Evolutionary conservation across 2,329 filamentous ascomycete species (phyloP).

Genomic region (Huntiella decipiens): DNA sequence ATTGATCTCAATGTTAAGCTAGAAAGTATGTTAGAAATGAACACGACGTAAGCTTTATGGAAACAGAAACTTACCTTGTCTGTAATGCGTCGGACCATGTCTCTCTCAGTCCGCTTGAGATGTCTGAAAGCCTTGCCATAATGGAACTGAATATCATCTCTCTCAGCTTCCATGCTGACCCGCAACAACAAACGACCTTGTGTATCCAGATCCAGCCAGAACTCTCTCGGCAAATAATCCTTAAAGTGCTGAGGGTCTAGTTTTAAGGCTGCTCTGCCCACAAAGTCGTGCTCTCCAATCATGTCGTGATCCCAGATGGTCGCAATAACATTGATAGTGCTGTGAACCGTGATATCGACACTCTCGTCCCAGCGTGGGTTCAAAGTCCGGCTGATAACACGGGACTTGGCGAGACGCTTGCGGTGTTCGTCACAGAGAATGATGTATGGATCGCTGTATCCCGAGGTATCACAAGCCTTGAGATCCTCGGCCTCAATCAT

Average conservation of each 20-base stretch:
- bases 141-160: constrained; percentile 96
- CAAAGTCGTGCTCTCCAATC: constrained; percentile 91
- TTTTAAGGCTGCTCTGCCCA: constrained; percentile 90
- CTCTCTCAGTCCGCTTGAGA: constrained; percentile 83
- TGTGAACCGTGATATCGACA: constrained; percentile 84
- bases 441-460: constrained; percentile 88
- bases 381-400: constrained; percentile 73
- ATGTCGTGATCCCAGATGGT: constrained; percentile 98
- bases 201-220: constrained; percentile 93
- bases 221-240: constrained; percentile 87
- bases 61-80: constrained; percentile 51
- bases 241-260: constrained; percentile 95
- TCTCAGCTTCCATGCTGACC: constrained; percentile 96
- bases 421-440: constrained; percentile 95
- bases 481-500: constrained; percentile 95
- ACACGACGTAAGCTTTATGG: not conserved
- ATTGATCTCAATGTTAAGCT: constrained; percentile 87
- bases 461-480: constrained; percentile 93
- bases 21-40: not conserved
- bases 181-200: constrained; percentile 76
- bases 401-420: constrained; percentile 85
- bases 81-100: constrained; percentile 96
- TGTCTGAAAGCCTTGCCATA: constrained; percentile 94
- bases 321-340: constrained; percentile 81
- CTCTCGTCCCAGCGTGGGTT: constrained; percentile 97